Base-by-base conservation (phyloP, 2,329 filamentous ascomycete species). In the Pseudopyrenochaeta lycopersici region DNA sequence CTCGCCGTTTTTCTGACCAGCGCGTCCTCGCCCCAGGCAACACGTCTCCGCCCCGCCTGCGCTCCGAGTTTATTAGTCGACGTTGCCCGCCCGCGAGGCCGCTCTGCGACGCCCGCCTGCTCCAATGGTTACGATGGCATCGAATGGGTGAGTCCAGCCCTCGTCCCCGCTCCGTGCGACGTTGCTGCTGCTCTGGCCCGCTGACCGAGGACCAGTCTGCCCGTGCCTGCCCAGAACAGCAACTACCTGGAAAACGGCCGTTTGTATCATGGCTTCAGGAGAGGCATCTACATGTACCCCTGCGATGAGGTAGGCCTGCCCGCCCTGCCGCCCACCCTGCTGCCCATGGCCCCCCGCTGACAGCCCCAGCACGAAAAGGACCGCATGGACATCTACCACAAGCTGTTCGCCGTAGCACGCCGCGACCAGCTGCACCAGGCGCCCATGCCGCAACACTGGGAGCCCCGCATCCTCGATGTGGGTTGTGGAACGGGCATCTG, bases 401-500 rank as follows among this genome's bases (percentile, higher is more conserved):
- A 91, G 67, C 80, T 94, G 63, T 90, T 92, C 67, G 80, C 83
- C 14, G 84, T 90, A 17, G 86, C 86, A 44, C 86, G 89, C 58
- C 75, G 79, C 38, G 80, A 82, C 32, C 74, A 81, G 63, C 66
- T 82, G 64, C 74, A 79, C 63, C 67, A 75, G 70, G 76, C 81
- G 56, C 78, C 80, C 32, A 70, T 81, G 44, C 66, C 74, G 55
- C 60, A 76, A 53, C 67, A 76, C 60, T 62, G 68, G 63, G 69
- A 66, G 49, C 77, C 78, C 52, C 80, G 83, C 55, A 83, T 88
- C 56, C 78, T 88, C 49, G 86, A 87, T 64, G 68, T 97, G 48
- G 94, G 92, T 36, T 93, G 90, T 59, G 94, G 93, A 17, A 96
- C 92, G 1, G 92, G 92, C 33, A 94, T 96, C 56, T 98, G 94